phyloP scores from a whole-genome alignment of 108 stramenopile genomes.

The Mayamaea pseudoterrestris region DNA sequence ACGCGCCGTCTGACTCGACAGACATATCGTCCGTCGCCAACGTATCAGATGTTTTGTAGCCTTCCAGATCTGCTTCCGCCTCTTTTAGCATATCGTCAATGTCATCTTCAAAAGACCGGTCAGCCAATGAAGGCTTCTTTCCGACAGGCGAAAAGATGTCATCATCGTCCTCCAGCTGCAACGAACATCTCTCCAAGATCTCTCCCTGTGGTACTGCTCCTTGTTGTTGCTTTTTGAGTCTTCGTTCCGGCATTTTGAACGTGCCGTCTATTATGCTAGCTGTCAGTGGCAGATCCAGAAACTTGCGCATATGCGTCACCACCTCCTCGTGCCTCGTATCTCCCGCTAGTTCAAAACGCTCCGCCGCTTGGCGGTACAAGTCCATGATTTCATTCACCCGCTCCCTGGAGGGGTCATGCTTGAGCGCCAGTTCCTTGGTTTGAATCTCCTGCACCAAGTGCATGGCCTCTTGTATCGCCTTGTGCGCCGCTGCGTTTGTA shows the following conservation, averaged over 20 bases:
- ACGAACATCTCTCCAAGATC: slow-evolving; percentile 37
- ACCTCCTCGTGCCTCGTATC: slow-evolving; percentile 81
- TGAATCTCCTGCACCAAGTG: slow-evolving; percentile 79
- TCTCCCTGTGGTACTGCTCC: slow-evolving; percentile 44
- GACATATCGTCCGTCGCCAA: slow-evolving; percentile 16
- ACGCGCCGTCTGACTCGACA: slow-evolving; percentile 11
- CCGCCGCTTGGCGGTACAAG: slow-evolving; percentile 81
- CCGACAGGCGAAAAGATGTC: slow-evolving; percentile 27
- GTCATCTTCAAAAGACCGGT: slow-evolving; percentile 28
- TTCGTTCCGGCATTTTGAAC: slow-evolving; percentile 28
- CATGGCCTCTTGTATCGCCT: slow-evolving; percentile 66
- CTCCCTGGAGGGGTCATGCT: slow-evolving; percentile 61
- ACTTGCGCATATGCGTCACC: slow-evolving; percentile 76
- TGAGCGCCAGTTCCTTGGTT: slow-evolving; percentile 65
- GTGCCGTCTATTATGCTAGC: slow-evolving; percentile 75
- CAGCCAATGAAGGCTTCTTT: slow-evolving; percentile 12
- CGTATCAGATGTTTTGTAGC: slow-evolving; percentile 33
- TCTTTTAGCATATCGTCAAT: slow-evolving; percentile 63
- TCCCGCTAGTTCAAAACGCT: slow-evolving; percentile 77
- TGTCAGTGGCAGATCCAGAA: slow-evolving; percentile 66
- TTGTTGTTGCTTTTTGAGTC: slow-evolving; percentile 10
- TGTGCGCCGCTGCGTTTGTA: slow-evolving; percentile 69
- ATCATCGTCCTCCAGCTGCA: slow-evolving; percentile 21
- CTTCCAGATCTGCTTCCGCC: slow-evolving; percentile 51
- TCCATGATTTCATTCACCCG: slow-evolving; percentile 87